phyloP scores from a whole-genome alignment of 2,329 filamentous ascomycete species.

The Myriosclerotinia curreyana region DNA sequence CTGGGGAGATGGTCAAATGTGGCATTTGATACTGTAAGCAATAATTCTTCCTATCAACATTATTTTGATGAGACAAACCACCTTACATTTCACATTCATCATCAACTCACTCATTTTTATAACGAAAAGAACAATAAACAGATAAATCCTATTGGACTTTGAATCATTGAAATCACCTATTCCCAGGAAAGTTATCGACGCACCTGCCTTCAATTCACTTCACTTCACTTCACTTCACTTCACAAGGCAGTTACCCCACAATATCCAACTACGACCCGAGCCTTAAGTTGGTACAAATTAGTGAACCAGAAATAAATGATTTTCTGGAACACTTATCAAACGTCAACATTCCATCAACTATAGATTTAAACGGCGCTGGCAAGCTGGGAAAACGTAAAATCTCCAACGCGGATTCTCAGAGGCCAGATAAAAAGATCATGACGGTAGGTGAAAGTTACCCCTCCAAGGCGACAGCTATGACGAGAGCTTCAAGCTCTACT shows the following conservation, averaged over 20 bases:
- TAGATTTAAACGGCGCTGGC: constrained; percentile 35
- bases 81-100: no score
- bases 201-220: no score
- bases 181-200: no score
- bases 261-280: constrained; percentile 13
- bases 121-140: no score
- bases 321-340: constrained; percentile 30
- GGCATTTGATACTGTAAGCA: constrained; percentile 6
- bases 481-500: constrained; percentile 2
- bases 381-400: constrained; percentile 68
- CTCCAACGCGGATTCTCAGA: constrained; percentile 57
- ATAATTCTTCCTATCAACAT: no score
- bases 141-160: no score
- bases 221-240: neutral
- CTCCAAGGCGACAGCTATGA: constrained; percentile 20
- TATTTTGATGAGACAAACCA: no score
- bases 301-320: constrained; percentile 27
- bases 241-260: constrained; percentile 14
- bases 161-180: no score
- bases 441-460: constrained; percentile 48
- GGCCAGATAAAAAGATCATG: constrained; percentile 59
- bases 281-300: constrained; percentile 22
- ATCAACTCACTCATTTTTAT: no score
- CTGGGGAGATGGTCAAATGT: constrained; percentile 6
- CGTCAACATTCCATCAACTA: constrained; percentile 38